Evolutionary conservation across 2,329 filamentous ascomycete species (phyloP).

Genomic region (Pseudogymnoascus sp.): DNA sequence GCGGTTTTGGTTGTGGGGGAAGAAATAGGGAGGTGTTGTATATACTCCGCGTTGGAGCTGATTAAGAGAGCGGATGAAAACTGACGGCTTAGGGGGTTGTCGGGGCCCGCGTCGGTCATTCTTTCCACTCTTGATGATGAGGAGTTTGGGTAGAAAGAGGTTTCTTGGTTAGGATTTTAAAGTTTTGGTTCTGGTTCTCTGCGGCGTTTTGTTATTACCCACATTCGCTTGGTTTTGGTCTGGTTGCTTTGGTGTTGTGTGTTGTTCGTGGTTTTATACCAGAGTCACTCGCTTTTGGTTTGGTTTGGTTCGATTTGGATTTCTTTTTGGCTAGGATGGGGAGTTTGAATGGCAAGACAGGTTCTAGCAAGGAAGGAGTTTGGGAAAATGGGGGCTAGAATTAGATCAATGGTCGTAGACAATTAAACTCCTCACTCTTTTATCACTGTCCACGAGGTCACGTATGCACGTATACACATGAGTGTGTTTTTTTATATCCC

Average conservation of each 20-base stretch:
- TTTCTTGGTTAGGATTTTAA: not conserved
- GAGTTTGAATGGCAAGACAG: not conserved
- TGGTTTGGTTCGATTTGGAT: not conserved
- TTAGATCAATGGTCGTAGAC: not conserved
- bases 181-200: not conserved
- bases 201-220: not conserved
- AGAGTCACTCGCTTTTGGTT: not conserved
- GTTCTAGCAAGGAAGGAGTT: not conserved
- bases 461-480: not conserved
- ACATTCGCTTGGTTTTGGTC: not conserved
- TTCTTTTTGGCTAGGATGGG: not conserved
- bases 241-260: not conserved
- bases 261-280: not conserved
- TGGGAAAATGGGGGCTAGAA: not conserved
- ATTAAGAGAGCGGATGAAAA: not conserved
- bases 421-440: not conserved
- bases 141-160: not conserved
- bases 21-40: not conserved
- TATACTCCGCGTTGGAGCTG: not conserved
- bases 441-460: not conserved
- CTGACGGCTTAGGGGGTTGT: too few species aligned
- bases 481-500: not conserved
- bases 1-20: not conserved
- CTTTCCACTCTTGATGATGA: too few species aligned
- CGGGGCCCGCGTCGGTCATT: too few species aligned